phyloP scores from a whole-genome alignment of 331 rosid genomes.

The Pyracantha coccinea region DNA sequence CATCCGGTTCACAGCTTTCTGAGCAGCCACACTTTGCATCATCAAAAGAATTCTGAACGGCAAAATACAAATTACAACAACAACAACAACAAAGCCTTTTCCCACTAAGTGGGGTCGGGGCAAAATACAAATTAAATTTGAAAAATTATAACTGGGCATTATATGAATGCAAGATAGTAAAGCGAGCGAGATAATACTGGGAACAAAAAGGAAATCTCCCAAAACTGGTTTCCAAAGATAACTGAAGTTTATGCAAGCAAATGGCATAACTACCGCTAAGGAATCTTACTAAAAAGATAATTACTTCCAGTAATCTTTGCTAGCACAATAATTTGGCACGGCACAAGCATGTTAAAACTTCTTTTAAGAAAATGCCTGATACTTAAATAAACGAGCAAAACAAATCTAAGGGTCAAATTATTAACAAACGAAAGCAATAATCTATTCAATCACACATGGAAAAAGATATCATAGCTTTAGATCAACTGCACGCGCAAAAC shows the following conservation, averaged over 20 bases:
- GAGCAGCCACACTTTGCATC: slow-evolving; percentile 87
- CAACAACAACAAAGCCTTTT: too few relatives aligned
- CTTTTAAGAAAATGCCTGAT: background rate
- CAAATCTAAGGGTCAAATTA: background rate
- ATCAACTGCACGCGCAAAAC: background rate
- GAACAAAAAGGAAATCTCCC: background rate
- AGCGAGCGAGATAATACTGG: background rate
- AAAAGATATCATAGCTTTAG: background rate
- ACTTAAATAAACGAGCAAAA: background rate
- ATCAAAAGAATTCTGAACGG: slow-evolving; percentile 72
- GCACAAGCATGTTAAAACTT: background rate
- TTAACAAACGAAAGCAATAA: background rate
- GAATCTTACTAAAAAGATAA: background rate
- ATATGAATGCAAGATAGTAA: background rate
- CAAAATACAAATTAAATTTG: slow-evolving; percentile 10
- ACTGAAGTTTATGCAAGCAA: background rate
- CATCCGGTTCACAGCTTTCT: slow-evolving; percentile 82
- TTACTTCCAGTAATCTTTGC: background rate
- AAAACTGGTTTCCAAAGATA: background rate
- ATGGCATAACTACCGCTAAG: background rate
- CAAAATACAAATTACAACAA: slow-evolving; percentile 15
- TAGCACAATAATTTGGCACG: background rate
- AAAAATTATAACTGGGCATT: background rate
- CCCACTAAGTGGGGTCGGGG: too few relatives aligned
- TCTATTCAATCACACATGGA: background rate